phyloP scores from a whole-genome alignment of 805 yeast species.

The Saturnispora serradocipensis region DNA sequence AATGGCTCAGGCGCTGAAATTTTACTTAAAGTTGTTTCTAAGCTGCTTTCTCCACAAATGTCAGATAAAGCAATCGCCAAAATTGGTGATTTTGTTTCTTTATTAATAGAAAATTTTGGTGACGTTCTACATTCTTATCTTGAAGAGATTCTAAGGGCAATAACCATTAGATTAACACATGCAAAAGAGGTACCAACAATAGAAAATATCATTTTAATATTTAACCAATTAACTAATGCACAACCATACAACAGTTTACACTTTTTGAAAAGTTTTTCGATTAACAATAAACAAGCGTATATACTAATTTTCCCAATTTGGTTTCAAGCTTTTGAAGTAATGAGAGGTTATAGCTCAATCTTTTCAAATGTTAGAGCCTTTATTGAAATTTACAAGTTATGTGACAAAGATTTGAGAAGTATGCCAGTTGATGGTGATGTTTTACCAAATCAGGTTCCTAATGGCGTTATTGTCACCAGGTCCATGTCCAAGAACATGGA shows the following conservation, averaged over 20 bases:
- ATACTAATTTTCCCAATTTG: slow-evolving; percentile 62
- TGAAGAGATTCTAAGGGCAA: slow-evolving; percentile 59
- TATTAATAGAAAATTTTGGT: slow-evolving; percentile 27
- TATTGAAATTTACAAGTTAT: slow-evolving; percentile 51
- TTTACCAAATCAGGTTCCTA: slow-evolving; percentile 41
- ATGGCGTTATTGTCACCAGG: slow-evolving; percentile 69
- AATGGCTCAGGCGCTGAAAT: slow-evolving; percentile 42
- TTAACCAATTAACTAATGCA: slow-evolving; percentile 57
- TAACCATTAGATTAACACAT: slow-evolving; percentile 52
- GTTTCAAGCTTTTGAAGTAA: slow-evolving; percentile 72
- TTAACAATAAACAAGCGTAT: slow-evolving; percentile 35
- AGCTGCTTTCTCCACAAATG: slow-evolving; percentile 59
- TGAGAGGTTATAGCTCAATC: slow-evolving; percentile 71
- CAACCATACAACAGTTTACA: slow-evolving; percentile 57
- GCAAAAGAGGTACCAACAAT: slow-evolving; percentile 66
- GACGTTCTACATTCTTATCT: slow-evolving; percentile 33
- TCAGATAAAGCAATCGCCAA: slow-evolving; percentile 78
- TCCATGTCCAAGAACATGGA: slow-evolving; percentile 69
- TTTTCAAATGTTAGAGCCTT: slow-evolving; percentile 62
- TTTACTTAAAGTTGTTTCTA: slow-evolving; percentile 56
- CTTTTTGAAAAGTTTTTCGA: slow-evolving; percentile 39
- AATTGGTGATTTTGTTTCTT: slow-evolving; percentile 44
- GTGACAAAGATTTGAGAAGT: slow-evolving; percentile 41
- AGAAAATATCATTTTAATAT: slow-evolving; percentile 68
- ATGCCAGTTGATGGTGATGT: slow-evolving; percentile 72